A percentile compares a stretch with the other conserved stretches of the same genome.
These are phyloP conservation scores for Neurospora sp. DNA, from an alignment of 495 filamentous ascomycete species.

Conservation along the genomic window DNA sequence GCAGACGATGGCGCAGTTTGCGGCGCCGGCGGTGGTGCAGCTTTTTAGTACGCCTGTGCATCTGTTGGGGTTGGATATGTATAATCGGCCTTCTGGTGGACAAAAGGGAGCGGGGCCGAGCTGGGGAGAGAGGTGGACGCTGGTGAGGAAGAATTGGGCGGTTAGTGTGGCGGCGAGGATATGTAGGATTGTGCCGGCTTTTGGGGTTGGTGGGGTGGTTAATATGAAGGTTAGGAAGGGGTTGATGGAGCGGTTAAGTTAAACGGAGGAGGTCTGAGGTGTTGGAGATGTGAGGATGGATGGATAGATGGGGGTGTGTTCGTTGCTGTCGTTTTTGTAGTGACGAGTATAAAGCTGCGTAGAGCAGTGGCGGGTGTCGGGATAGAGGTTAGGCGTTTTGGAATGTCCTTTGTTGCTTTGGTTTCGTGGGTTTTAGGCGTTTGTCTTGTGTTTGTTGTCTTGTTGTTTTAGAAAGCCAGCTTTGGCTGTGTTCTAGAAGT, in stretches of 20 bases:
- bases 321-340: background rate
- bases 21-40: conserved; percentile 73
- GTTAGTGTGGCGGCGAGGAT: conserved; percentile 72
- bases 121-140: conserved; percentile 49
- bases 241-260: conserved; percentile 34
- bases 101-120: too few species aligned
- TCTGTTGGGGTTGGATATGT: conserved; percentile 78
- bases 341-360: background rate
- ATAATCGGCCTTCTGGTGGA: conserved; percentile 61
- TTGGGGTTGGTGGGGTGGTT: conserved; percentile 85
- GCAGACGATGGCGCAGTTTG: conserved; percentile 63
- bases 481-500: background rate
- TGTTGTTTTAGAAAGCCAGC: background rate
- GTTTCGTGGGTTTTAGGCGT: background rate
- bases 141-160: conserved; percentile 66
- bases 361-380: background rate
- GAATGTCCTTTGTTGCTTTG: background rate
- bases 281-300: background rate
- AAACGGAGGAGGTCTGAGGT: background rate
- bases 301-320: background rate
- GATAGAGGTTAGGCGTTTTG: background rate
- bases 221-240: conserved; percentile 62
- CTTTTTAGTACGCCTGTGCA: conserved; percentile 78
- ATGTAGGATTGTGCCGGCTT: conserved; percentile 86
- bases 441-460: background rate